These are phyloP conservation scores for Prunus mume DNA, from an alignment of 306 rosid species.

Conservation along the genomic window DNA sequence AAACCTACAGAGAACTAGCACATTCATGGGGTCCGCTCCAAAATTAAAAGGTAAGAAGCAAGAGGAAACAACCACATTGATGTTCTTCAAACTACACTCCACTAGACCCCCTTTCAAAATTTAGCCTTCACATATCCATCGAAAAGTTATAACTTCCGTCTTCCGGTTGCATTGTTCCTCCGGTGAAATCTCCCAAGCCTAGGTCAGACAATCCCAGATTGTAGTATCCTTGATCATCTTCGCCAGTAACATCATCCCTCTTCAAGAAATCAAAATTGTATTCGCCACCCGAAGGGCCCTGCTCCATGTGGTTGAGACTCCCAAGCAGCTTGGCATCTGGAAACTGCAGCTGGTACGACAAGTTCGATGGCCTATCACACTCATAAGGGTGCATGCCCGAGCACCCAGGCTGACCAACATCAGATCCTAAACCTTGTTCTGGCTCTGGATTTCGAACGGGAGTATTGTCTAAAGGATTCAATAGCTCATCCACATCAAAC, in stretches of 20 bases:
- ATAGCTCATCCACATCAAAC: constrained; percentile 46
- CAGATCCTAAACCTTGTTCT: constrained; percentile 24
- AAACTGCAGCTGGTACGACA: constrained; percentile 43
- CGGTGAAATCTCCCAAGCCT: constrained; percentile 15
- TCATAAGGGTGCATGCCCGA: constrained; percentile 11
- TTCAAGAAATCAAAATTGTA: constrained; percentile 60
- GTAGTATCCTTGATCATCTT: constrained; percentile 36
- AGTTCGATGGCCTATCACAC: constrained; percentile 35
- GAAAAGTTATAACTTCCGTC: not conserved
- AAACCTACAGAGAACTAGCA: constrained; percentile 58
- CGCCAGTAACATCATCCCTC: constrained; percentile 25
- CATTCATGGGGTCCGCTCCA: constrained; percentile 3
- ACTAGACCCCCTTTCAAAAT: not conserved
- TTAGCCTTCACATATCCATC: not conserved
- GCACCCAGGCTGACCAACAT: constrained; percentile 21
- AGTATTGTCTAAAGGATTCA: constrained; percentile 38
- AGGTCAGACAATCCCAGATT: constrained; percentile 11
- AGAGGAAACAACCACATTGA: no score
- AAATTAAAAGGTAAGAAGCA: not conserved
- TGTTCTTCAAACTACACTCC: not conserved
- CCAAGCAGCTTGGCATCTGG: constrained; percentile 75
- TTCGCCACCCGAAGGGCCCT: constrained; percentile 34
- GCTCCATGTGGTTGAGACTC: constrained; percentile 58
- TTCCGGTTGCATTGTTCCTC: not conserved
- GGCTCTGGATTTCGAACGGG: constrained; percentile 23